Conservation (phyloP, 2,329 filamentous ascomycete species). For the Exophiala dermatitidis region DNA sequence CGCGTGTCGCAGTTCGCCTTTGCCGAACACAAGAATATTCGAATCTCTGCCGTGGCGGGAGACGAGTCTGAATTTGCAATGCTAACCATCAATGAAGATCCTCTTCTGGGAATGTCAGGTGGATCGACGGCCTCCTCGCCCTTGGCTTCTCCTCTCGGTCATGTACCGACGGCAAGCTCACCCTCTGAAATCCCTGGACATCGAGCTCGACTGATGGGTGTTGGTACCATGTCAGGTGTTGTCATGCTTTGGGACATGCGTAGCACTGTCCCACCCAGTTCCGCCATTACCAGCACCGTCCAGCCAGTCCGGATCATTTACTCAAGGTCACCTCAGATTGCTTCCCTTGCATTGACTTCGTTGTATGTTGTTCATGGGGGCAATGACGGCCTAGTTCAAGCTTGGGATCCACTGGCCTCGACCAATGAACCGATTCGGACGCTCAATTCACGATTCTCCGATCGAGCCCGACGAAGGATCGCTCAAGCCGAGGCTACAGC, state of each 20-base stretch:
- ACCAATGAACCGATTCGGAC: slow-evolving; percentile 71
- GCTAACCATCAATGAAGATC: slow-evolving; percentile 70
- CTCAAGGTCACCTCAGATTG: slow-evolving; percentile 83
- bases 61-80: slow-evolving; percentile 69
- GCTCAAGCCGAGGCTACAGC: slow-evolving; percentile 61
- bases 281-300: slow-evolving; percentile 52
- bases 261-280: slow-evolving; percentile 50
- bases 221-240: slow-evolving; percentile 71
- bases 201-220: slow-evolving; percentile 68
- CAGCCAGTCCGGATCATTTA: slow-evolving; percentile 72
- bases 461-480: slow-evolving; percentile 69
- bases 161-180: slow-evolving; percentile 34
- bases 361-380: slow-evolving; percentile 88
- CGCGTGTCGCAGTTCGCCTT: slow-evolving; percentile 55
- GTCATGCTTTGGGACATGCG: slow-evolving; percentile 82
- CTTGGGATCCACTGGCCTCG: slow-evolving; percentile 92
- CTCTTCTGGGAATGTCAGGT: slow-evolving; percentile 55
- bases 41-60: slow-evolving; percentile 63
- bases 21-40: slow-evolving; percentile 50
- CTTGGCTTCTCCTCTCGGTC: slow-evolving; percentile 47
- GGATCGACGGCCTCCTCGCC: slow-evolving; percentile 48
- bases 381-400: slow-evolving; percentile 88
- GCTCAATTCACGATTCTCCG: slow-evolving; percentile 75
- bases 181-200: slow-evolving; percentile 69
- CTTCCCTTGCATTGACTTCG: slow-evolving; percentile 72